A percentile compares a stretch with the other conserved stretches of the same genome.
These are phyloP conservation scores for Saccharum officinarum DNA, from an alignment of 176 grass and related monocot genomes.

Conservation along the genomic window DNA sequence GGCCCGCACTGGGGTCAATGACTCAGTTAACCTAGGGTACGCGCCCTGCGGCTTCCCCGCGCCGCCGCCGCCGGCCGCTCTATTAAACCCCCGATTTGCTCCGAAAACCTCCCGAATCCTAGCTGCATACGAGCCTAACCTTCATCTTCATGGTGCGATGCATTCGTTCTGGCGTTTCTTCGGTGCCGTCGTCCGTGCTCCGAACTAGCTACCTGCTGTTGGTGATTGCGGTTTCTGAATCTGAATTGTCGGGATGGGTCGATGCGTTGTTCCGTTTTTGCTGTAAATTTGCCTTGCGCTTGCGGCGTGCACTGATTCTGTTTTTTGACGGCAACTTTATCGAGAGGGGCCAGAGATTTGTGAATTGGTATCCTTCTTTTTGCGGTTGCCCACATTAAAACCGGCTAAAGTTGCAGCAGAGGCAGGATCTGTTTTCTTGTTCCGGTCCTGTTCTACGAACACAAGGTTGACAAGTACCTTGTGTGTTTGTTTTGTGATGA, in stretches of 20 bases:
- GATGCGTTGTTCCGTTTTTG: neutral
- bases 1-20: neutral
- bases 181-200: neutral
- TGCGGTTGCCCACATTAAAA: conserved; percentile 25
- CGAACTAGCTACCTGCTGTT: neutral
- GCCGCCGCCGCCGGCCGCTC: neutral
- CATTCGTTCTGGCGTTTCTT: neutral
- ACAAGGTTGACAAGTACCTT: too few species aligned
- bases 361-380: conserved; percentile 31
- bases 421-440: neutral
- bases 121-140: neutral
- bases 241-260: neutral
- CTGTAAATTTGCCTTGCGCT: neutral
- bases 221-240: too few species aligned
- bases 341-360: conserved; percentile 33
- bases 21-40: conserved; percentile 4
- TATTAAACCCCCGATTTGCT: neutral
- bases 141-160: neutral
- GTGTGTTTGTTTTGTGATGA: too few species aligned
- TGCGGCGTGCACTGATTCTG: neutral
- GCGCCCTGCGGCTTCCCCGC: neutral
- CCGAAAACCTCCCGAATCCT: neutral
- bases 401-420: conserved; percentile 14
- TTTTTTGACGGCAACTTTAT: conserved; percentile 29
- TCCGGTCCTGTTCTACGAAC: conserved; percentile 14